Evolutionary conservation across 192 early-diverging fungal genomes (phyloP), one percentile per base, ranked within the genome.

Genomic region (Backusella tarrabulga): DNA sequence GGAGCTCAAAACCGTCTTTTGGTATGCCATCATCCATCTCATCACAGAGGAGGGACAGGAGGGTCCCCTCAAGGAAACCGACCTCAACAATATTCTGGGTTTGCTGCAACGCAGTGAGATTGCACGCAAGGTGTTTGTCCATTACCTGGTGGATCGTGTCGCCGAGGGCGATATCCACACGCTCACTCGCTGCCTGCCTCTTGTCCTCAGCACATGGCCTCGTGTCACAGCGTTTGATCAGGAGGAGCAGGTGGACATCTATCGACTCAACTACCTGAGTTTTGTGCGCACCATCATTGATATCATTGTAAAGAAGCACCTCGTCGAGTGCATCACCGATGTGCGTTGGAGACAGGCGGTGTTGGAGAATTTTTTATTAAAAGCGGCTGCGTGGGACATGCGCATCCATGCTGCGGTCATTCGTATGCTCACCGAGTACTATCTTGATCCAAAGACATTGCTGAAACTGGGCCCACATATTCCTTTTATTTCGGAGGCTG

Each of bases 61-160:
- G 8, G 72, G 56, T 34, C 23, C 34, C 6, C 76, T 71, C 75
- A 79, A 56, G 60, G 77, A 36, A 74, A 76, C 29, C 71, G 80
- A 83, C 15, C 74, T 76, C 0, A 72, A 83, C 11, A 76, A 71
- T 5, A 79, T 82, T 3, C 34, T 76, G 3, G 60, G 78, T 0
- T 69, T 86, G 14, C 50, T 86, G 36, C 66, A 77, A 2, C 83
- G 85, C 14, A 86, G 83, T 23, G 83, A 88, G 41, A 82, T 86
- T 26, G 83, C 87, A 32, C 80, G 87, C n/a, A 86, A 88, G 76
- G 80, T 86, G 67, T 75, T 83, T 71, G 84, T 80, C 7, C 87
- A 88, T 34, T 88, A 88, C 36, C 78, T 86, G 8, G 76, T 88
- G 40, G 83, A 85, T 44, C 80, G 81, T 23, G 68, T 77, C 0